A percentile compares a stretch with the other conserved stretches of the same genome.
These are phyloP conservation scores for Claviceps fusiformis DNA, from an alignment of 2,329 filamentous ascomycete species.

Conservation along the genomic window DNA sequence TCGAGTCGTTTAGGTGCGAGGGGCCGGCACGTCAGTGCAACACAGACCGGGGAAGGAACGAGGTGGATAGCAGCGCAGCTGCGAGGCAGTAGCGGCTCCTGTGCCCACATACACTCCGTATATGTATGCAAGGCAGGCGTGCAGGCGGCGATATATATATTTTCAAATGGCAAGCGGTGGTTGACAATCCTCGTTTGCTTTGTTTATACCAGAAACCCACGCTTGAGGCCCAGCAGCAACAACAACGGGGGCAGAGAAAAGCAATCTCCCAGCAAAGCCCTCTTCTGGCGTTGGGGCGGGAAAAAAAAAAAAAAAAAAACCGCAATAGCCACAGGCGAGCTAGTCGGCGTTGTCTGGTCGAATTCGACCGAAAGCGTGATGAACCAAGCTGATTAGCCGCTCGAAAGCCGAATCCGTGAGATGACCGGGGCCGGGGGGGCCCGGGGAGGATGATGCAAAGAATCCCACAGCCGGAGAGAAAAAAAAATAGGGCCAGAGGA, in stretches of 20 bases:
- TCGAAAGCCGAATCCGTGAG: background rate
- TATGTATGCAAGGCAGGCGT: no score
- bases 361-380: background rate
- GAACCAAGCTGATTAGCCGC: background rate
- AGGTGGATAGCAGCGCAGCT: slow-evolving; percentile 1
- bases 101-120: background rate
- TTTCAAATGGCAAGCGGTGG: background rate
- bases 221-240: background rate
- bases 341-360: background rate
- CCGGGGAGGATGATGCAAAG: background rate
- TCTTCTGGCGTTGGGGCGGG: background rate
- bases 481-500: background rate
- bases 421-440: background rate
- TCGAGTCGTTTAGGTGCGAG: background rate
- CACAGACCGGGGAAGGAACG: background rate
- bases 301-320: background rate
- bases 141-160: background rate
- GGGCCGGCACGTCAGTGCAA: background rate
- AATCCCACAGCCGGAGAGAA: background rate
- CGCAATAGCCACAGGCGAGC: background rate
- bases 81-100: background rate
- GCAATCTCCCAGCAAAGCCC: background rate
- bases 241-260: background rate
- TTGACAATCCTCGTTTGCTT: background rate
- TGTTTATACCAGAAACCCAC: background rate